phyloP scores from a whole-genome alignment of 1,139 yeast genomes.

The Groenewaldozyma sp. region DNA sequence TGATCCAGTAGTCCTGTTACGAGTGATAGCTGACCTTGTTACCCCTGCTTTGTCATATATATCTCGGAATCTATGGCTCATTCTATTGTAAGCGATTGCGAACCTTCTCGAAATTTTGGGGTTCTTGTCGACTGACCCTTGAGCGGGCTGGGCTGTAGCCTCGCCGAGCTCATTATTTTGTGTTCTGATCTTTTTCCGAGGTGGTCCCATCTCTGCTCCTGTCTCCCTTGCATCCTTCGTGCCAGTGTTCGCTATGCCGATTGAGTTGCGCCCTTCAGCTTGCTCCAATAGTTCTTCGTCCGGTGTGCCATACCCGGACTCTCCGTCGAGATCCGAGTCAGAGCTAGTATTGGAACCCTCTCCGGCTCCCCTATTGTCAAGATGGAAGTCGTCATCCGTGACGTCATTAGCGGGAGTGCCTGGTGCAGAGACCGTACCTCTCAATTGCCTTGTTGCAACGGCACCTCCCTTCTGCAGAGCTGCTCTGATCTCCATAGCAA shows the following conservation, averaged over 20 bases:
- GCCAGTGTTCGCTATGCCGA: not conserved
- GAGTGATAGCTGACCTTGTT: not conserved
- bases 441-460: not conserved
- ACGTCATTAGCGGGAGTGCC: not conserved
- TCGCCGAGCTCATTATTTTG: not conserved
- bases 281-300: not conserved
- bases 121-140: no score
- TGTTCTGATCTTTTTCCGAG: not conserved
- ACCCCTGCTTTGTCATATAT: constrained; percentile 16
- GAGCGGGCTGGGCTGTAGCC: not conserved
- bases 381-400: not conserved
- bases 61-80: constrained; percentile 1
- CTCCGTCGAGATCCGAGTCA: no score
- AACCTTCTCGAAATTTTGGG: not conserved
- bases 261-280: not conserved
- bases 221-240: no score
- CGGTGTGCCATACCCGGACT: not conserved
- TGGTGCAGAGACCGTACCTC: not conserved
- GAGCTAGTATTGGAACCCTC: no score
- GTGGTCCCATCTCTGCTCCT: no score
- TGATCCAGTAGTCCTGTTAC: not conserved
- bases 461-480: no score
- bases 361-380: no score
- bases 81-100: not conserved
- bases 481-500: not conserved